These are phyloP conservation scores for Udeniomyces megalosporus DNA, from an alignment of 768 basidiomycete species.

Conservation along the genomic window DNA sequence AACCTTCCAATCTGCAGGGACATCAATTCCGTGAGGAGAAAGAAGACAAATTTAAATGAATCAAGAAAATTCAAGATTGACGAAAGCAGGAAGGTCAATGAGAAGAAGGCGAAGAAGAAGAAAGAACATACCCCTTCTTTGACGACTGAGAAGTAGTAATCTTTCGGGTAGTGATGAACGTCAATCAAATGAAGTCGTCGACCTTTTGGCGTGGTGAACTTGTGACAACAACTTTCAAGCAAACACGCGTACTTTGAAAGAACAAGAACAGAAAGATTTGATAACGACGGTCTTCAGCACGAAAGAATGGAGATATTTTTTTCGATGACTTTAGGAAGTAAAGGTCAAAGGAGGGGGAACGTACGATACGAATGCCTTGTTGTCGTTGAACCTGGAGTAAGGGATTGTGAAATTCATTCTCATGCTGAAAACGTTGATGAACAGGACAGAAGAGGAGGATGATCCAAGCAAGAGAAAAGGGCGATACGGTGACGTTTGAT, in stretches of 20 bases:
- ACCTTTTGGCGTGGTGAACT: not conserved
- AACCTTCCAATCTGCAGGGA: too few relatives aligned
- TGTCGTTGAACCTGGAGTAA: not conserved
- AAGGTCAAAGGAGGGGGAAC: not conserved
- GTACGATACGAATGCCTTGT: not conserved
- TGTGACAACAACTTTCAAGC: not conserved
- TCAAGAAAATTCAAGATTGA: too few relatives aligned
- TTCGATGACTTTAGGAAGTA: too few relatives aligned
- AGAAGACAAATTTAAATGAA: too few relatives aligned
- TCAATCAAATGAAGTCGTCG: not conserved
- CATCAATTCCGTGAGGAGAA: too few relatives aligned
- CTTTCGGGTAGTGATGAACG: not conserved
- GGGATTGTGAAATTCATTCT: slow-evolving; percentile 2
- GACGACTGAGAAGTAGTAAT: slow-evolving; percentile 3
- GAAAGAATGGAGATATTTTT: too few relatives aligned
- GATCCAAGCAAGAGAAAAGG: too few relatives aligned
- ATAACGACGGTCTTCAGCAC: too few relatives aligned
- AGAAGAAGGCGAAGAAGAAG: not conserved
- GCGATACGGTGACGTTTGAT: not conserved
- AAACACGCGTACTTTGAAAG: too few relatives aligned
- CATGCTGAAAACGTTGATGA: not conserved
- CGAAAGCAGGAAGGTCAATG: too few relatives aligned
- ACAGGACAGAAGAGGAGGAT: not conserved
- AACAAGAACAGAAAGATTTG: not conserved
- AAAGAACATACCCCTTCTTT: not conserved